Conservation (phyloP, 805 yeast species). For the Wickerhamomyces silvicola region DNA sequence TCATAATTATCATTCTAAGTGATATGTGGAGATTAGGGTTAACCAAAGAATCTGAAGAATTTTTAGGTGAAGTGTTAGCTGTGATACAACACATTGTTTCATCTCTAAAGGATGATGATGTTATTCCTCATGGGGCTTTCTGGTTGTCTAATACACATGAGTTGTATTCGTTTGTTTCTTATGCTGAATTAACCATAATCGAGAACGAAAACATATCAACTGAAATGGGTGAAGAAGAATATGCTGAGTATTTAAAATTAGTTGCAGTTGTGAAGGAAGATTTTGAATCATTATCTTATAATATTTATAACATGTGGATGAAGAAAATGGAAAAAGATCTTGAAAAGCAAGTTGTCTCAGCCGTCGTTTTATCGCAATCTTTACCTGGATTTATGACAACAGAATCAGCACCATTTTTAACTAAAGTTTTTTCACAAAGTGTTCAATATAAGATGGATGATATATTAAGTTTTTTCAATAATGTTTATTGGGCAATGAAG, state of each 20-base stretch:
- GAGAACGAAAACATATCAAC: conserved; percentile 73
- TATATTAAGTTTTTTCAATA: conserved; percentile 79
- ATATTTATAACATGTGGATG: conserved; percentile 96
- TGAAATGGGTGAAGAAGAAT: conserved; percentile 87
- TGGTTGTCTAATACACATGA: conserved; percentile 98
- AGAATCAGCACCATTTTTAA: conserved; percentile 70
- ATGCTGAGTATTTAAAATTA: conserved; percentile 79
- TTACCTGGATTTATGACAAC: conserved; percentile 94
- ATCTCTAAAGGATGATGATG: conserved; percentile 75
- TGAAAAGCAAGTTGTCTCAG: conserved; percentile 90
- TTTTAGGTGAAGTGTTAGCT: conserved; percentile 81
- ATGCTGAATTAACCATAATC: conserved; percentile 87
- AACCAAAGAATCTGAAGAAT: conserved; percentile 85
- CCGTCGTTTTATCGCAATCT: conserved; percentile 89
- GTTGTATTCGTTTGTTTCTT: conserved; percentile 85
- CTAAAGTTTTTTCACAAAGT: conserved; percentile 71
- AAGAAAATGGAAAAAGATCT: conserved; percentile 86
- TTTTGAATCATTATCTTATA: conserved; percentile 86
- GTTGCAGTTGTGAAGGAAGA: conserved; percentile 92
- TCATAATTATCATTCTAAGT: conserved; percentile 81
- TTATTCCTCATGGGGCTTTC: conserved; percentile 89
- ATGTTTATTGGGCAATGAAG: conserved; percentile 89
- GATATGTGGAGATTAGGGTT: conserved; percentile 98
- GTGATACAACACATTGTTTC: conserved; percentile 82
- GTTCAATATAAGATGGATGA: conserved; percentile 90